Evolutionary conservation across 352 stramenopile genomes (phyloP).

Genomic region (Pythium aquatile): DNA sequence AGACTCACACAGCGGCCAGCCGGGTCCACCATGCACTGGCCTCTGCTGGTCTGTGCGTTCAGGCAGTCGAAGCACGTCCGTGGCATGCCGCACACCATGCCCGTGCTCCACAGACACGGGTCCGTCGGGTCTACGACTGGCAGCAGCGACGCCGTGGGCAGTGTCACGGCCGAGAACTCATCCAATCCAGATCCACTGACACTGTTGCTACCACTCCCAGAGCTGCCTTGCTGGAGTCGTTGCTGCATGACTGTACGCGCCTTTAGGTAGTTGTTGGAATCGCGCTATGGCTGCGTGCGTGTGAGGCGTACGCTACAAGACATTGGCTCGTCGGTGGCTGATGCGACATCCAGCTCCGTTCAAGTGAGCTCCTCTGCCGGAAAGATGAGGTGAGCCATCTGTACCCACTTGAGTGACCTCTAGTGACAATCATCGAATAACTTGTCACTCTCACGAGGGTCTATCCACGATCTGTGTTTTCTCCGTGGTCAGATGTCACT

Average conservation of each 20-base stretch:
- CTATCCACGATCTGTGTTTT: background rate
- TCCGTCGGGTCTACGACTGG: slow-evolving; percentile 7
- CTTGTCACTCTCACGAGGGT: background rate
- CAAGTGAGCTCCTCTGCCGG: background rate
- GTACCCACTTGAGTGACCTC: background rate
- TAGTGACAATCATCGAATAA: background rate
- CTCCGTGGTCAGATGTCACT: background rate
- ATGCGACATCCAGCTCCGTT: background rate
- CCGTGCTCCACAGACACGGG: slow-evolving; percentile 11
- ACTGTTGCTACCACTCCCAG: background rate
- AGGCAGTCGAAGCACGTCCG: slow-evolving; percentile 62
- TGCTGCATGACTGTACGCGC: background rate
- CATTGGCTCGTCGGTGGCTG: background rate
- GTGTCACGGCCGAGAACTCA: background rate
- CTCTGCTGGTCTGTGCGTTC: slow-evolving; percentile 22
- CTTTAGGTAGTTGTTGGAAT: background rate
- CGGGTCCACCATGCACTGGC: slow-evolving; percentile 28
- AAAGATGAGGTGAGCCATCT: slow-evolving; percentile 1
- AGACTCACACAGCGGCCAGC: slow-evolving; percentile 26
- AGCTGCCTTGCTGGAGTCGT: background rate
- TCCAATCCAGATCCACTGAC: background rate
- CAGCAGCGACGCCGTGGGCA: slow-evolving; percentile 12
- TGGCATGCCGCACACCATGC: slow-evolving; percentile 22
- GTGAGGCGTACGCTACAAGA: background rate
- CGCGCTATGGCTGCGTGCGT: background rate